phyloP scores from a whole-genome alignment of 345 rosid species.

The Gossypium bickii region DNA sequence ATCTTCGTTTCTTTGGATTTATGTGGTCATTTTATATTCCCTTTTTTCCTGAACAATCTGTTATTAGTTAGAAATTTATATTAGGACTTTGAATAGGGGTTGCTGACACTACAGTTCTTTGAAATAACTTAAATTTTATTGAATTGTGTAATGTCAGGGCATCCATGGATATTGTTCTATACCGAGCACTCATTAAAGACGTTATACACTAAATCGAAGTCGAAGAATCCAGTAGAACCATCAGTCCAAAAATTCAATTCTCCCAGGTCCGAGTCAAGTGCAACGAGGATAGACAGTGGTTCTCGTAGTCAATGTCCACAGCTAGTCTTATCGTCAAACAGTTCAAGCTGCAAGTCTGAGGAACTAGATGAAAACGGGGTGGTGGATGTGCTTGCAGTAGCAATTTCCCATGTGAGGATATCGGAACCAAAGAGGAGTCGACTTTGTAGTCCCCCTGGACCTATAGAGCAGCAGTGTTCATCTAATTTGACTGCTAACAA shows the following conservation, averaged over 20 bases:
- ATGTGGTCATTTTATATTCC: background rate
- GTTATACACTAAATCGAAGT: slow-evolving; percentile 55
- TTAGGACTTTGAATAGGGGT: background rate
- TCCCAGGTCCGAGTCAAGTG: slow-evolving; percentile 15
- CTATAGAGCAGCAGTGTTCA: slow-evolving; percentile 82
- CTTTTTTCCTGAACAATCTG: background rate
- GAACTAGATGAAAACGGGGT: background rate
- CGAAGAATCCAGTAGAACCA: slow-evolving; percentile 47
- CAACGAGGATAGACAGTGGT: slow-evolving; percentile 12
- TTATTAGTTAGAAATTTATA: background rate
- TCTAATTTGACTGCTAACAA: slow-evolving; percentile 77
- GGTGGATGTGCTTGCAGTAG: slow-evolving; percentile 42
- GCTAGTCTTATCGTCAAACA: background rate
- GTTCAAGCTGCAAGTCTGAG: background rate
- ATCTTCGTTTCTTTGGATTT: background rate
- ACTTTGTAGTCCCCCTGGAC: slow-evolving; percentile 63
- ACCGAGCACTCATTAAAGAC: slow-evolving; percentile 67
- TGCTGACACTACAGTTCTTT: background rate
- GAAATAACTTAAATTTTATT: background rate
- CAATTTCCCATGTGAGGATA: slow-evolving; percentile 77
- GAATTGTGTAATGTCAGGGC: slow-evolving; percentile 45
- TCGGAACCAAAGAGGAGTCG: slow-evolving; percentile 89
- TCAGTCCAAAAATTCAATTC: slow-evolving; percentile 18
- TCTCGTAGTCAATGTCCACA: background rate
- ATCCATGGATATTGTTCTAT: slow-evolving; percentile 87